Evolutionary conservation across 257 asterid species (phyloP).

Genomic region (Salvia miltiorrhiza): DNA sequence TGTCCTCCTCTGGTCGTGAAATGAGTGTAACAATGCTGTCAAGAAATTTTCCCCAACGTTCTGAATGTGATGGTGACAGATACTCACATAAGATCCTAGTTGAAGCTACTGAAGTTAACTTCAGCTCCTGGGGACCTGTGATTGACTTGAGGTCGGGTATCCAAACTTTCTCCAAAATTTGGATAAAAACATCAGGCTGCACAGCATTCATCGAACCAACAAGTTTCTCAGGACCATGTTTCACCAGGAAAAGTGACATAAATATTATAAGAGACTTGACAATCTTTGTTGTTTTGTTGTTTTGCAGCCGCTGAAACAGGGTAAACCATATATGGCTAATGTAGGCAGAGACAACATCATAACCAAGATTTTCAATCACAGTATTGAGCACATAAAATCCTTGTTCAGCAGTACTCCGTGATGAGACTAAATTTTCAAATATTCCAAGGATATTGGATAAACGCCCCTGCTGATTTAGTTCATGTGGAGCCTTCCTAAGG

Average conservation of each 20-base stretch:
- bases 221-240: slow-evolving; percentile 71
- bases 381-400: slow-evolving; percentile 96
- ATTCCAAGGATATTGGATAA: slow-evolving; percentile 74
- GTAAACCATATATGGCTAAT: slow-evolving; percentile 71
- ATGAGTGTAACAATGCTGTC: slow-evolving; percentile 87
- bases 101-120: slow-evolving; percentile 81
- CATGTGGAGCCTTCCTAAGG: slow-evolving; percentile 82
- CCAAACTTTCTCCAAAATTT: slow-evolving; percentile 79
- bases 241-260: slow-evolving; percentile 86
- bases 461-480: slow-evolving; percentile 75
- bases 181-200: slow-evolving; percentile 57
- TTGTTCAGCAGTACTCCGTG: slow-evolving; percentile 74
- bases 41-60: slow-evolving; percentile 81
- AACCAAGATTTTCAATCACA: slow-evolving; percentile 79
- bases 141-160: slow-evolving; percentile 74
- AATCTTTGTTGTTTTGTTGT: slow-evolving; percentile 55
- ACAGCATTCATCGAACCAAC: slow-evolving; percentile 67
- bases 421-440: slow-evolving; percentile 57
- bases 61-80: slow-evolving; percentile 53
- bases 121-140: slow-evolving; percentile 71
- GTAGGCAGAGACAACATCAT: slow-evolving; percentile 61
- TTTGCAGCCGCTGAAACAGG: slow-evolving; percentile 66
- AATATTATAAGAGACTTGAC: slow-evolving; percentile 70
- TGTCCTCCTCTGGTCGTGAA: slow-evolving; percentile 71
- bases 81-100: slow-evolving; percentile 71